Percentiles rank a stretch among this genome's conserved stretches.
Evolutionary conservation across 2,329 filamentous ascomycete species (phyloP).

Genomic region (Talaromyces funiculosus): DNA sequence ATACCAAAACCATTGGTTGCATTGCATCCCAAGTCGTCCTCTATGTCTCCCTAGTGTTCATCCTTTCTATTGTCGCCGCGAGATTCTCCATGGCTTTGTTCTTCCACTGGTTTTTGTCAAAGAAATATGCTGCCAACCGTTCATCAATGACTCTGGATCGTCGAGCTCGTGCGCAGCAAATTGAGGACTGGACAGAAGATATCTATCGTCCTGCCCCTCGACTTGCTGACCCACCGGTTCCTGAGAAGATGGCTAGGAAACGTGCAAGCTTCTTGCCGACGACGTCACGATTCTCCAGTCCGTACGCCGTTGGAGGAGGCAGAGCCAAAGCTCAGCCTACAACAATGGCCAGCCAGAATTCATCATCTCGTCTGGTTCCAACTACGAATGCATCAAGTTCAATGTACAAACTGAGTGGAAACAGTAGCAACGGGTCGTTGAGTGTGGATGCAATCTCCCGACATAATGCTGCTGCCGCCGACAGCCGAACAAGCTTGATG

Average conservation of each 20-base stretch:
- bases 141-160: slow-evolving; percentile 76
- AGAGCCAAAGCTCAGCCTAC: slow-evolving; percentile 57
- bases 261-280: slow-evolving; percentile 85
- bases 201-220: slow-evolving; percentile 89
- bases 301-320: slow-evolving; percentile 68
- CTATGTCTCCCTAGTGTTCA: slow-evolving; percentile 87
- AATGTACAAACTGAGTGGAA: slow-evolving; percentile 60
- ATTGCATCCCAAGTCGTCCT: slow-evolving; percentile 96
- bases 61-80: slow-evolving; percentile 76
- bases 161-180: slow-evolving; percentile 83
- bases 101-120: slow-evolving; percentile 95
- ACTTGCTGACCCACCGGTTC: slow-evolving; percentile 66
- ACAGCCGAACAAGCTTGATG: slow-evolving; percentile 55
- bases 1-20: slow-evolving; percentile 93
- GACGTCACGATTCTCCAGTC: slow-evolving; percentile 89
- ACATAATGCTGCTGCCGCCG: slow-evolving; percentile 30
- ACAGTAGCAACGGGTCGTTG: slow-evolving; percentile 53
- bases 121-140: slow-evolving; percentile 75
- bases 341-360: slow-evolving; percentile 90
- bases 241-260: slow-evolving; percentile 66
- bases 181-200: slow-evolving; percentile 96
- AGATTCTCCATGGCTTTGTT: slow-evolving; percentile 85
- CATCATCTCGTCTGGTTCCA: slow-evolving; percentile 65
- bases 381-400: slow-evolving; percentile 43
- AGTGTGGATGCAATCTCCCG: slow-evolving; percentile 40